Evolutionary conservation across 257 asterid species (phyloP).

Genomic region (Nicotiana paniculata): DNA sequence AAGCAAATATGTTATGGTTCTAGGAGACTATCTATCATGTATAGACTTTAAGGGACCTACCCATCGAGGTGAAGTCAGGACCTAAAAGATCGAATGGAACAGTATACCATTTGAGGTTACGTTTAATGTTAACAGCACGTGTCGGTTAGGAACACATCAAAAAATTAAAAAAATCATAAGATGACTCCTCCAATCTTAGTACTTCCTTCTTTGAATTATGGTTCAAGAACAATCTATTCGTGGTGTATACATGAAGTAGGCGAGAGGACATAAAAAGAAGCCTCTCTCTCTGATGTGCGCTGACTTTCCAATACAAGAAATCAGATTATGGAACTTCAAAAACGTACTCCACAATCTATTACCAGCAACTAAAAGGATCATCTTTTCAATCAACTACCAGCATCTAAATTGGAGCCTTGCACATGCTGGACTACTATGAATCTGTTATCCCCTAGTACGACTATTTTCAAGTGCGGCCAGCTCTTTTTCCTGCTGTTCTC

Average conservation of each 20-base stretch:
- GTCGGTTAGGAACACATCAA: too few species aligned
- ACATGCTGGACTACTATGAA: background rate
- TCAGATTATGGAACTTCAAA: conserved; percentile 3
- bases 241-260: conserved; percentile 7
- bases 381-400: background rate
- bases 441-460: background rate
- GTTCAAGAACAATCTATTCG: conserved; percentile 20
- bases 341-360: background rate
- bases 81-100: too few species aligned
- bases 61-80: too few species aligned
- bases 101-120: too few species aligned
- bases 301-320: conserved; percentile 10
- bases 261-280: background rate
- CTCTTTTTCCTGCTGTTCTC: conserved; percentile 55
- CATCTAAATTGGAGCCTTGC: background rate
- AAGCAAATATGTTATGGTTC: too few species aligned
- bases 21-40: too few species aligned
- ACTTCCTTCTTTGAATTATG: background rate
- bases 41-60: too few species aligned
- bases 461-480: conserved; percentile 41
- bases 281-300: conserved; percentile 7
- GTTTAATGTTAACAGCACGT: too few species aligned
- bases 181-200: background rate
- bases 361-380: background rate
- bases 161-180: background rate